Evolutionary conservation across 2,329 filamentous ascomycete genomes (phyloP).

Genomic region (Apiospora arundinis): DNA sequence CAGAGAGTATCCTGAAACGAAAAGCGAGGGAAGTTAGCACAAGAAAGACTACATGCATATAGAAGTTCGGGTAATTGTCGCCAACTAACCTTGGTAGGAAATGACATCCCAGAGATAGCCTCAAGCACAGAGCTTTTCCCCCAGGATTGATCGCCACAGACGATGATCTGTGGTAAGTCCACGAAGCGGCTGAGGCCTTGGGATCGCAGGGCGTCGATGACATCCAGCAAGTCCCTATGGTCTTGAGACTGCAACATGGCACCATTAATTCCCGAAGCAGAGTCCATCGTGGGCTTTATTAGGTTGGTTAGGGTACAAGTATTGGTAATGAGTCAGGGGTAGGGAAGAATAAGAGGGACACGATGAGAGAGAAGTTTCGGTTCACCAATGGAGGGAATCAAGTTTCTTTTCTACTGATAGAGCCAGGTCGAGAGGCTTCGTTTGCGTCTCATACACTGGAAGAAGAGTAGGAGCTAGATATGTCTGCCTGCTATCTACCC

Average conservation of each 20-base stretch:
- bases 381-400: background rate
- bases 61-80: background rate
- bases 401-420: no score
- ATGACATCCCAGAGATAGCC: conserved; percentile 59
- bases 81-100: conserved; percentile 49
- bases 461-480: no score
- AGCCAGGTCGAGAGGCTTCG: no score
- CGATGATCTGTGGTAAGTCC: conserved; percentile 47
- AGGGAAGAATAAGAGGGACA: background rate
- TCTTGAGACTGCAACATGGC: background rate
- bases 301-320: background rate
- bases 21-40: background rate
- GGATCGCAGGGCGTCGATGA: conserved; percentile 36
- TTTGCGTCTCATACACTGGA: no score
- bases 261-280: background rate
- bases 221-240: conserved; percentile 16
- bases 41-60: background rate
- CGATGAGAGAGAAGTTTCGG: background rate
- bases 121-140: conserved; percentile 65
- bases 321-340: background rate
- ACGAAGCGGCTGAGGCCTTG: conserved; percentile 44
- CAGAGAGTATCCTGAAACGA: background rate
- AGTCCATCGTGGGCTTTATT: background rate
- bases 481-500: no score
- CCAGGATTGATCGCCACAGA: conserved; percentile 60